Conservation (phyloP, 73 alveolate species). For the Paramecium primaurelia region DNA sequence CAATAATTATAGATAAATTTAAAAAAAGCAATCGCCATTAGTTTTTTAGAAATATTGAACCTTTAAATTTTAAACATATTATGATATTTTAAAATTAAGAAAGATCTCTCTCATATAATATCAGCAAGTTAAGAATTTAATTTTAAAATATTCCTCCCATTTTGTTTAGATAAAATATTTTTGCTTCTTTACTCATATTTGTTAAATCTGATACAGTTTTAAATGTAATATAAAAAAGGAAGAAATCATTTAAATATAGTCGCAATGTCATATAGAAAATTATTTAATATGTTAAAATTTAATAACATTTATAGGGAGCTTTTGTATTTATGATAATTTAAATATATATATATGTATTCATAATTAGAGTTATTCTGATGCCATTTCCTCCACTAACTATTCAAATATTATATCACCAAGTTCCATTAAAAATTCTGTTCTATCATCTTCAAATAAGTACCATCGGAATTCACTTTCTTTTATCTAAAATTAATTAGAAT, state of each 20-base stretch:
- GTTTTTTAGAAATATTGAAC: not conserved
- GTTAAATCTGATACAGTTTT: not conserved
- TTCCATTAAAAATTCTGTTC: constrained; percentile 57
- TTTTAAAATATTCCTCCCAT: not conserved
- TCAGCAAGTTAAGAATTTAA: not conserved
- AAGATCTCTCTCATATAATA: not conserved
- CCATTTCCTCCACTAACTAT: constrained; percentile 60
- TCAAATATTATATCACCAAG: constrained; percentile 55
- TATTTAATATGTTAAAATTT: not conserved
- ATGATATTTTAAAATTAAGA: not conserved
- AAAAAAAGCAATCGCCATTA: not conserved
- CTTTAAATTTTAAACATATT: not conserved
- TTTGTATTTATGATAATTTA: not conserved
- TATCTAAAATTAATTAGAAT: not conserved
- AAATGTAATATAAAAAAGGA: not conserved
- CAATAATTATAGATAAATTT: not conserved
- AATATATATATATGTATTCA: not conserved
- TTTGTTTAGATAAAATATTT: not conserved
- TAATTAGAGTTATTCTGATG: constrained; percentile 31
- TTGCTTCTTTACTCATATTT: not conserved
- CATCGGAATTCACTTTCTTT: constrained; percentile 52
- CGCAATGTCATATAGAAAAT: not conserved
- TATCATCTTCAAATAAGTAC: constrained; percentile 55
- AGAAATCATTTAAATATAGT: not conserved
- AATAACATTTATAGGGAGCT: not conserved